Percentiles rank a stretch among this genome's conserved stretches.
Conservation (phyloP, 75 land plant genomes). For the Pseudotsuga menziesii region DNA sequence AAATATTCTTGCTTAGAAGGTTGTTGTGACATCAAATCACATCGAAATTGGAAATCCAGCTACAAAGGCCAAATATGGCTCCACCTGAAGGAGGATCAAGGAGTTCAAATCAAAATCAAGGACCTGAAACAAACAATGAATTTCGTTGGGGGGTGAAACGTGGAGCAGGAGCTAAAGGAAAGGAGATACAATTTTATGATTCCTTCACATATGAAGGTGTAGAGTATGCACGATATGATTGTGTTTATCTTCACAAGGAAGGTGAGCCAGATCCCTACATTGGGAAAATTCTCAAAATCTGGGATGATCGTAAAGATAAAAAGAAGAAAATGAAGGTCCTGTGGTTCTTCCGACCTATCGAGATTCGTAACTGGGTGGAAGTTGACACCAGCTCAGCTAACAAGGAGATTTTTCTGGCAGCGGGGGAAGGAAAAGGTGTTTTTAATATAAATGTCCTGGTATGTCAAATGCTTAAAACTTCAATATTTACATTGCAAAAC, state of each 20-base stretch:
- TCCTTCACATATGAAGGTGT: constrained; percentile 62
- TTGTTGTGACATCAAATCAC: background rate
- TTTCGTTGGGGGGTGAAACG: constrained; percentile 53
- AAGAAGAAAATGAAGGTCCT: constrained; percentile 48
- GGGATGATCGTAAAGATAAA: constrained; percentile 24
- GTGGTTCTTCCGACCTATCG: constrained; percentile 66
- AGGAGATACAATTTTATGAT: constrained; percentile 44
- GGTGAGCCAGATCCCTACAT: constrained; percentile 48
- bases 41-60: background rate
- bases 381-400: constrained; percentile 12
- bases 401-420: constrained; percentile 78
- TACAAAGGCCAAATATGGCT: background rate
- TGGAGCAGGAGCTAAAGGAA: constrained; percentile 28
- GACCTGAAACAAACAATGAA: constrained; percentile 4
- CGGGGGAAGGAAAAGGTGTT: constrained; percentile 66
- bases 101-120: background rate
- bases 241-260: constrained; percentile 39
- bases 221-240: constrained; percentile 48
- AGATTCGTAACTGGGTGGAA: constrained; percentile 28
- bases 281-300: constrained; percentile 67
- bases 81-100: background rate
- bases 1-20: background rate
- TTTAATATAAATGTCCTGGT: constrained; percentile 71
- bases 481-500: background rate
- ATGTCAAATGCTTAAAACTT: constrained; percentile 10